Conservation (phyloP, 108 stramenopile species). For the Conticribra guillardii region DNA sequence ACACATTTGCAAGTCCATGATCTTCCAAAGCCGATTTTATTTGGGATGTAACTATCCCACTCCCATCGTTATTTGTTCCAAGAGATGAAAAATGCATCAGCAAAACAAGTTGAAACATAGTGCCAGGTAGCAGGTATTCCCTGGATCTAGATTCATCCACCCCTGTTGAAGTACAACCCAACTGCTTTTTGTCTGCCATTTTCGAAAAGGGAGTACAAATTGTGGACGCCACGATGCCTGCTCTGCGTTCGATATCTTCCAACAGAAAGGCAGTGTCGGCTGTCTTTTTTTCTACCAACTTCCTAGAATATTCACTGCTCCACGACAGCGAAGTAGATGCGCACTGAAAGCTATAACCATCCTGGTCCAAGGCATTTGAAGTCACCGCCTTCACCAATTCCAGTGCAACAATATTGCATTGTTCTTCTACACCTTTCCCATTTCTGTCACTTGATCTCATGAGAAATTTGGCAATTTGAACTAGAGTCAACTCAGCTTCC, state of each 20-base stretch:
- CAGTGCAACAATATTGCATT: constrained; percentile 16
- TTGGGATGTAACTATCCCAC: constrained; percentile 1
- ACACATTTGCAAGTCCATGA: background rate
- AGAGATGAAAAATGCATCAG: constrained; percentile 28
- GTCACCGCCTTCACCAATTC: constrained; percentile 54
- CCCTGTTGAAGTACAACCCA: background rate
- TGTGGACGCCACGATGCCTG: constrained; percentile 2
- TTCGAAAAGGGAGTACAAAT: constrained; percentile 18
- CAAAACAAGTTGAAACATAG: constrained; percentile 36
- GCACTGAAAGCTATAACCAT: constrained; percentile 46
- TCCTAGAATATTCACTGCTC: too few species aligned
- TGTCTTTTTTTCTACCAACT: too few species aligned
- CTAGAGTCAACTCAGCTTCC: constrained; percentile 19
- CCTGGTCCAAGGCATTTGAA: constrained; percentile 42
- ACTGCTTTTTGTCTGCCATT: background rate
- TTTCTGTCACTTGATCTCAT: background rate
- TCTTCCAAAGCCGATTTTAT: background rate
- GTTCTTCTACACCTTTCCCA: background rate
- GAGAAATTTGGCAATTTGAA: constrained; percentile 24
- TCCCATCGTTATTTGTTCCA: background rate
- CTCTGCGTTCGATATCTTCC: constrained; percentile 22
- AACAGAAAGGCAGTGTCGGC: constrained; percentile 7
- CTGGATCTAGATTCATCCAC: constrained; percentile 5
- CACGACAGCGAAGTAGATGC: too few species aligned
- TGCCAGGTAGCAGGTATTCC: constrained; percentile 21